A percentile compares a stretch with the other conserved stretches of the same genome.
Conservation (phyloP, 805 yeast genomes). For the Starmerella apis region DNA sequence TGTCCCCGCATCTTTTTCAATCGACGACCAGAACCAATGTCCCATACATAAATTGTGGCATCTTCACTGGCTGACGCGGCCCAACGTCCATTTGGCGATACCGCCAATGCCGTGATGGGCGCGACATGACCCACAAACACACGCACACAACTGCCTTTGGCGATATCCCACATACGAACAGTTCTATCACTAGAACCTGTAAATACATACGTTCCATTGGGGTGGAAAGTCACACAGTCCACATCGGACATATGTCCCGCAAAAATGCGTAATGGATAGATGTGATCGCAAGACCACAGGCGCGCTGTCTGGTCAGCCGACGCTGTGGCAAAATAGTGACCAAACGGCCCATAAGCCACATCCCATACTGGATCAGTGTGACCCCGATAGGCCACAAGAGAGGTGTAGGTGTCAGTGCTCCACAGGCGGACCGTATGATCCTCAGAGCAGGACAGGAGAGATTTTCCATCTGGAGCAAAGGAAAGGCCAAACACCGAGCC, state of each 20-base stretch:
- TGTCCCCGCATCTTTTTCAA: conserved; percentile 91
- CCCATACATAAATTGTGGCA: conserved; percentile 82
- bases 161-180: conserved; percentile 95
- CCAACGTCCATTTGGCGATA: conserved; percentile 96
- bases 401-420: conserved; percentile 85
- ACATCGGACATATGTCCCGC: conserved; percentile 97
- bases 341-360: conserved; percentile 84
- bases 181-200: conserved; percentile 96
- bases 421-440: conserved; percentile 87
- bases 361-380: conserved; percentile 98
- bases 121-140: conserved; percentile 87
- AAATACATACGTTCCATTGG: conserved; percentile 85
- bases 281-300: conserved; percentile 96
- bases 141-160: conserved; percentile 78
- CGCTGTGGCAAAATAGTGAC: conserved; percentile 97
- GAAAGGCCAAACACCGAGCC: conserved; percentile 88
- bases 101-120: conserved; percentile 75
- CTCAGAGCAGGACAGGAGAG: conserved; percentile 71
- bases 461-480: conserved; percentile 82
- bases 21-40: conserved; percentile 79
- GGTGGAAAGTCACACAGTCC: conserved; percentile 89
- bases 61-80: conserved; percentile 93
- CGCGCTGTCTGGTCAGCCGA: conserved; percentile 97
- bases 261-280: conserved; percentile 87
- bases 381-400: conserved; percentile 88